Conservation (phyloP, 2,329 filamentous ascomycete genomes). For the Alternaria rosae region DNA sequence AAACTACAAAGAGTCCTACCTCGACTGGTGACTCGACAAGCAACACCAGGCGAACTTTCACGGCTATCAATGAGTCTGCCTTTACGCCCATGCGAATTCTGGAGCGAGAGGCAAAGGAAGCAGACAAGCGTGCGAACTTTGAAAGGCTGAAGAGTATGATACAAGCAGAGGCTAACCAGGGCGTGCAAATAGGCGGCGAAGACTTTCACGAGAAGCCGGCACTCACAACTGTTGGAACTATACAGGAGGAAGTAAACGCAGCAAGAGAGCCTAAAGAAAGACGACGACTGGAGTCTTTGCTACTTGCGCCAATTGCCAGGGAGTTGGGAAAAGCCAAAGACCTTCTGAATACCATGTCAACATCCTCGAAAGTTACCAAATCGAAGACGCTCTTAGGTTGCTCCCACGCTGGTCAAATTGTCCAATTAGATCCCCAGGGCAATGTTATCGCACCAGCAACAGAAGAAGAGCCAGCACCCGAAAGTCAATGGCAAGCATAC, state of each 20-base stretch:
- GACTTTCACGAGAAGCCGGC: too few relatives aligned
- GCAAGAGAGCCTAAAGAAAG: too few relatives aligned
- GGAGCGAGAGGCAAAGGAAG: background rate
- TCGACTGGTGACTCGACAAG: background rate
- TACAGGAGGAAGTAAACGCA: too few relatives aligned
- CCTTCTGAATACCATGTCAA: background rate
- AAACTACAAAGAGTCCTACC: background rate
- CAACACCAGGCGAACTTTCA: background rate
- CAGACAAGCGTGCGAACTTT: background rate
- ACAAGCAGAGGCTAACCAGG: background rate
- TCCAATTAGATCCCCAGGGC: background rate
- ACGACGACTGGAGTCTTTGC: too few relatives aligned
- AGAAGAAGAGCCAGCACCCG: background rate
- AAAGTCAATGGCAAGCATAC: conserved; percentile 4
- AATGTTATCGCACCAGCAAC: background rate
- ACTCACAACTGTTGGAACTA: too few relatives aligned
- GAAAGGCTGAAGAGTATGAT: background rate
- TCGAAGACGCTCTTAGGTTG: background rate
- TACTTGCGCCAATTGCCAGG: too few relatives aligned
- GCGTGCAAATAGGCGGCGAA: too few relatives aligned
- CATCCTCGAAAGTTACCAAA: background rate
- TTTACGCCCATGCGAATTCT: background rate
- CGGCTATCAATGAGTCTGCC: background rate
- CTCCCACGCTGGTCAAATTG: conserved; percentile 1
- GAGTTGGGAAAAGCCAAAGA: background rate